Evolutionary conservation across 345 rosid species (phyloP), one percentile per base, ranked within the genome.

Genomic region (Raphanus raphanistrum): DNA sequence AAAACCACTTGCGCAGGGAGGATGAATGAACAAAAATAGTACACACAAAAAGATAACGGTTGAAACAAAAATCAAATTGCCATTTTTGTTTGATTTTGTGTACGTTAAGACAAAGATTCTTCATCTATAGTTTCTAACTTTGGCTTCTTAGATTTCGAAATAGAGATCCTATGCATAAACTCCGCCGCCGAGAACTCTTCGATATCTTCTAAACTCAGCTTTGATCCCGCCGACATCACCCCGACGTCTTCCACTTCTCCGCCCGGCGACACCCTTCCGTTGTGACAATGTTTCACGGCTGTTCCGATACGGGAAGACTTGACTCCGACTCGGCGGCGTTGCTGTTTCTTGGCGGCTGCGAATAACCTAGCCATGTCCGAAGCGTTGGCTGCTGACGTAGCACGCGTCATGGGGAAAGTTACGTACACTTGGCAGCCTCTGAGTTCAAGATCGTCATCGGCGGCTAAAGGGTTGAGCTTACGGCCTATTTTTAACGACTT

Each of bases 91-190:
- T 48, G 21, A 66, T 66, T 45, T 58, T 67, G 29, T 28, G 6
- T 59, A 4, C 12, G 70, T 76, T 29, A 71, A 67, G 64, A 59
- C 71, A 71, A 29, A 31, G 88, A 85, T 76, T 92, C 89, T 81
- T 92, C 98, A 31, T 36, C 79, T 25, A 90, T 92, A 6, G 97
- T 90, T 74, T 88, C 96, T 84, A 92, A 77, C 85, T 79, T 71
- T 7, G 98, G 98, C 70, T 88, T 92, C 94, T 81, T 89, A 27
- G 98, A 92, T 84, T 89, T 86, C 3, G 90, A 83, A 61, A 87
- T 62, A 0, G 96, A 90, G 77, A 90, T 62, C 55, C 91, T 80
- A 59, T 88, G 79, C 86, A 76, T 83, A 68, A 85, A 86, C 82
- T 87, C 93, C 25, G 83, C 80, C 35, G 81, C 78, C 5, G 87